Evolutionary conservation across 768 basidiomycete genomes (phyloP).

Genomic region (Podaxis sp.): DNA sequence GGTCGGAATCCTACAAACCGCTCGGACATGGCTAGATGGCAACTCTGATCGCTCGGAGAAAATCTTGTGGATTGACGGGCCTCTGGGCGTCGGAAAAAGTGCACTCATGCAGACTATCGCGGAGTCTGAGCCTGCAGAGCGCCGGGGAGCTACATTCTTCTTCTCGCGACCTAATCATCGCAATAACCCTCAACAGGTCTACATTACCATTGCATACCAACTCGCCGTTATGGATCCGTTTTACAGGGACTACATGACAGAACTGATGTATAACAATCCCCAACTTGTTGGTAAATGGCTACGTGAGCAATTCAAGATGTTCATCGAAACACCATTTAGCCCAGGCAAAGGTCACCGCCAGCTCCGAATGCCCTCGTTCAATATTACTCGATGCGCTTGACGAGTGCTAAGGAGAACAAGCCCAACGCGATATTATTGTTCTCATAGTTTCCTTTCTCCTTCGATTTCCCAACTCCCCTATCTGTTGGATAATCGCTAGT

Average conservation of each 20-base stretch:
- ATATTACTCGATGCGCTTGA: not conserved
- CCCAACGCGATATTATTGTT: not conserved
- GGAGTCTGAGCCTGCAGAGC: not conserved
- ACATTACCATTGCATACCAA: not conserved
- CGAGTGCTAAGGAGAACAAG: not conserved
- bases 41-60: not conserved
- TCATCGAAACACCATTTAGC: not conserved
- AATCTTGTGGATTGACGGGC: not conserved
- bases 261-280: not conserved
- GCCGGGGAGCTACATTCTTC: not conserved
- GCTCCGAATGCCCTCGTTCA: not conserved
- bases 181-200: not conserved
- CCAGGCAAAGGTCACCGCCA: not conserved
- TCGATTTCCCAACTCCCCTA: not conserved
- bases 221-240: not conserved
- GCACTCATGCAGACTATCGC: not conserved
- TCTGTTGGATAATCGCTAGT: not conserved
- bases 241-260: not conserved
- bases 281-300: not conserved
- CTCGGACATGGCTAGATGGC: not conserved
- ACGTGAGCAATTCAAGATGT: not conserved
- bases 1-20: not conserved
- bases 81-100: not conserved
- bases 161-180: not conserved
- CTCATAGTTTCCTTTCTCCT: not conserved